Percentiles rank a stretch among this genome's conserved stretches.
phyloP scores from a whole-genome alignment of 2,329 filamentous ascomycete species.

The Diaporthe eres region DNA sequence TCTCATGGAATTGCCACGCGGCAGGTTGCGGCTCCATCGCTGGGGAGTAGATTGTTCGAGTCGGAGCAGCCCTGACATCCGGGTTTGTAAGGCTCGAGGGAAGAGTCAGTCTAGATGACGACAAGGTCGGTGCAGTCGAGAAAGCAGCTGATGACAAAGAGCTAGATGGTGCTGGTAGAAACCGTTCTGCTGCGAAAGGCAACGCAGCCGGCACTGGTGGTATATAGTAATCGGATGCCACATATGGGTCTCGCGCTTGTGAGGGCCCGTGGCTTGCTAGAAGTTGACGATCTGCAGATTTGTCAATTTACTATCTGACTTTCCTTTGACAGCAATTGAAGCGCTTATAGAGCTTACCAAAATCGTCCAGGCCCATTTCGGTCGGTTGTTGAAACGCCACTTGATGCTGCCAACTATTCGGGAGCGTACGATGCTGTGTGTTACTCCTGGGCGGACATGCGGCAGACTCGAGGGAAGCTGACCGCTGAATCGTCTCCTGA shows the following conservation, averaged over 20 bases:
- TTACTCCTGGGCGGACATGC: not conserved
- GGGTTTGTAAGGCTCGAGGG: conserved; percentile 2
- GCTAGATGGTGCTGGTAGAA: not conserved
- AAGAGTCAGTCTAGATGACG: conserved; percentile 7
- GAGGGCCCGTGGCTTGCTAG: not conserved
- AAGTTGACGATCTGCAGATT: conserved; percentile 24
- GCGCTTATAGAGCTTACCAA: not conserved
- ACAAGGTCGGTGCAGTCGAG: not conserved
- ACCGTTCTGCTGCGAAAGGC: not conserved
- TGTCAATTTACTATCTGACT: not conserved
- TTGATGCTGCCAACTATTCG: not conserved
- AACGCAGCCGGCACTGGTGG: not conserved
- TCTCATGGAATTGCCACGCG: not conserved
- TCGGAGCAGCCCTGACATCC: not conserved
- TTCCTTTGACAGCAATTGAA: accelerated
- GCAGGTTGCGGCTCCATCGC: not conserved
- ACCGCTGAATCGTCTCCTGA: not conserved
- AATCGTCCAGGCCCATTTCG: conserved; percentile 6
- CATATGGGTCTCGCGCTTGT: not conserved
- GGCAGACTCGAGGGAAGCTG: not conserved
- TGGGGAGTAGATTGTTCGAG: not conserved
- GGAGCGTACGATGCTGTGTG: not conserved
- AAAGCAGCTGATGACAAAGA: not conserved
- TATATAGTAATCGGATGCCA: not conserved
- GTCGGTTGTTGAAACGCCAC: not conserved